These are phyloP conservation scores for Xylaria sp. DNA, from an alignment of 2,329 filamentous ascomycete species.

Conservation along the genomic window DNA sequence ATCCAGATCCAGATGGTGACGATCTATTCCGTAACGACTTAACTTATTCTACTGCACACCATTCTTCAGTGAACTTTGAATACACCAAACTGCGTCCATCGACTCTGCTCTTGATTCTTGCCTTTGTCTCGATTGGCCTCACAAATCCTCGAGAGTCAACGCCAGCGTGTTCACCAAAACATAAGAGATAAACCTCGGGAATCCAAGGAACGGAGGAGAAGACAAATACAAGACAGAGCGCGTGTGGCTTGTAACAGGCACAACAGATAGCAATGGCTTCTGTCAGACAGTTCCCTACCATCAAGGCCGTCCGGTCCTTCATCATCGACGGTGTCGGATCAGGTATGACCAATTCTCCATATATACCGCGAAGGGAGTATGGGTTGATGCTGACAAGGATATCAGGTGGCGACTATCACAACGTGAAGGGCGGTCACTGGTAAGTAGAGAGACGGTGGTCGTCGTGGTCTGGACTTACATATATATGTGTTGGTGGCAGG, in stretches of 20 bases:
- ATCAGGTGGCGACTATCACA: constrained; percentile 80
- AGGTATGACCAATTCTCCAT: constrained; percentile 28
- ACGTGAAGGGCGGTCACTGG: constrained; percentile 72
- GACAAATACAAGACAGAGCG: not conserved
- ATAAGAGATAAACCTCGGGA: too few relatives aligned
- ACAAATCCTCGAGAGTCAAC: too few relatives aligned
- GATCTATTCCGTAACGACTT: too few relatives aligned
- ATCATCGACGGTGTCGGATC: constrained; percentile 59
- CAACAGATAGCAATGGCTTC: constrained; percentile 37
- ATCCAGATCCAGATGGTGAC: too few relatives aligned
- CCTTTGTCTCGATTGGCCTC: too few relatives aligned
- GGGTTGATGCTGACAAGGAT: constrained; percentile 18
- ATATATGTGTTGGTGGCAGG: constrained; percentile 50
- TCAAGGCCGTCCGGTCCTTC: constrained; percentile 69
- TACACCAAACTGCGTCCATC: not conserved
- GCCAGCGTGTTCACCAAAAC: too few relatives aligned
- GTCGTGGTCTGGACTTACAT: constrained; percentile 1
- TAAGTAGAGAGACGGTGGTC: constrained; percentile 32
- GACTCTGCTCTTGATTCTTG: not conserved
- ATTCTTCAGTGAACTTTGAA: too few relatives aligned
- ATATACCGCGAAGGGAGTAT: not conserved
- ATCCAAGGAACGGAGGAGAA: too few relatives aligned
- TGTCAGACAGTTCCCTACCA: constrained; percentile 61
- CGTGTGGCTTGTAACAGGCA: not conserved
- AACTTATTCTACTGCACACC: too few relatives aligned